These are phyloP conservation scores for Leccinum uliginosum DNA, from an alignment of 768 basidiomycete genomes.

Conservation along the genomic window DNA sequence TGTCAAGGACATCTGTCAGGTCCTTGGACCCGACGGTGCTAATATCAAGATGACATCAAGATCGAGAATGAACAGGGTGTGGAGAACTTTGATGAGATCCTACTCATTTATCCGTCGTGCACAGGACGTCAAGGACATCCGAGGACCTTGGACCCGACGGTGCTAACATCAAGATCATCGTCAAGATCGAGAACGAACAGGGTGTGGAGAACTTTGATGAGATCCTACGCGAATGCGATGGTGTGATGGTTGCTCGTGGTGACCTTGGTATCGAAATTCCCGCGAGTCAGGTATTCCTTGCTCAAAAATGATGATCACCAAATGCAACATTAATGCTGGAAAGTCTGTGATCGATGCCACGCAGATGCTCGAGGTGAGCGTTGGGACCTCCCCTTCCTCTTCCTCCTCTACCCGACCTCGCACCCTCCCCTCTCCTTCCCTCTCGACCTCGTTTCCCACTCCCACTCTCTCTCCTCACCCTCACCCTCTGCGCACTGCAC, in stretches of 20 bases:
- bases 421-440: too few relatives aligned
- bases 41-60: too few relatives aligned
- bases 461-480: too few relatives aligned
- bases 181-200: conserved; percentile 99
- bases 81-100: too few relatives aligned
- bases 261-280: conserved; percentile 99
- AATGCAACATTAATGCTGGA: conserved; percentile 96
- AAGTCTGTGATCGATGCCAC: conserved; percentile 99
- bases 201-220: conserved; percentile 99
- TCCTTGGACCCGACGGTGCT: too few relatives aligned
- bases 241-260: conserved; percentile 99
- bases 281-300: conserved; percentile 98
- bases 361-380: conserved; percentile 91
- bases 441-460: too few relatives aligned
- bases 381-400: too few relatives aligned
- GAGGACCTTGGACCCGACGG: conserved; percentile 94
- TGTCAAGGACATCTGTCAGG: too few relatives aligned
- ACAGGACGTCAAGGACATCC: conserved; percentile 92
- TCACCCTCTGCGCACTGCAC: too few relatives aligned
- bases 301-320: conserved; percentile 99
- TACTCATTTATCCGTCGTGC: too few relatives aligned
- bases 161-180: conserved; percentile 95
- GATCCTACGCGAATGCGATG: conserved; percentile 90
- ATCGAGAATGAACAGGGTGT: too few relatives aligned
- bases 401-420: too few relatives aligned